Percentiles rank a stretch among this genome's conserved stretches.
Evolutionary conservation across 768 basidiomycete species (phyloP).

Genomic region (Naematelia aurantialba): DNA sequence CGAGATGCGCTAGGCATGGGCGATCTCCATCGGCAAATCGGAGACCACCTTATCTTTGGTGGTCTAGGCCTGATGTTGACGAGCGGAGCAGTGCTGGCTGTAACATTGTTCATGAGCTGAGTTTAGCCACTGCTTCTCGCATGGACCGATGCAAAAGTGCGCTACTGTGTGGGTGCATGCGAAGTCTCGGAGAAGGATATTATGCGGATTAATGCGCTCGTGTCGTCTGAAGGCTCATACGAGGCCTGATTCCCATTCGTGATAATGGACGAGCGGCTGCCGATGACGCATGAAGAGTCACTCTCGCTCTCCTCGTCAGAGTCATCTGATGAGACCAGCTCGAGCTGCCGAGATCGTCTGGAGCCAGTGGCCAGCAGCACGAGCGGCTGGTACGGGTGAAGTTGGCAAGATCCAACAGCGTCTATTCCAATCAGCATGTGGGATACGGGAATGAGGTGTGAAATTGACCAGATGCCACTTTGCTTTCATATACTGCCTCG

Average conservation of each 20-base stretch:
- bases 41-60: slow-evolving; percentile 34
- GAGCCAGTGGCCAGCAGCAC: slow-evolving; percentile 73
- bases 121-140: neutral
- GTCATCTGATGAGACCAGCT: neutral
- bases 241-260: too few species aligned
- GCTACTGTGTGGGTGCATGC: neutral
- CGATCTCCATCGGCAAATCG: slow-evolving; percentile 30
- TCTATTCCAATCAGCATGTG: slow-evolving; percentile 54
- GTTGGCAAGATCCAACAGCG: slow-evolving; percentile 66
- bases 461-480: slow-evolving; percentile 57
- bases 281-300: neutral
- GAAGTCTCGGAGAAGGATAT: neutral
- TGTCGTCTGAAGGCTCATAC: neutral
- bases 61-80: slow-evolving; percentile 25
- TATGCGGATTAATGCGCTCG: neutral
- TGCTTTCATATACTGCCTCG: slow-evolving; percentile 53
- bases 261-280: neutral
- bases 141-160: neutral
- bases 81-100: neutral
- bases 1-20: slow-evolving; percentile 33
- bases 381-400: slow-evolving; percentile 63
- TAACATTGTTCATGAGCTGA: neutral
- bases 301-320: slow-evolving; percentile 2
- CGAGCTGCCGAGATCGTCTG: slow-evolving; percentile 43
- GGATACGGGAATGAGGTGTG: neutral